A percentile compares a stretch with the other conserved stretches of the same genome.
Conservation (phyloP, 2,329 filamentous ascomycete genomes). For the Neofusicoccum sp. region DNA sequence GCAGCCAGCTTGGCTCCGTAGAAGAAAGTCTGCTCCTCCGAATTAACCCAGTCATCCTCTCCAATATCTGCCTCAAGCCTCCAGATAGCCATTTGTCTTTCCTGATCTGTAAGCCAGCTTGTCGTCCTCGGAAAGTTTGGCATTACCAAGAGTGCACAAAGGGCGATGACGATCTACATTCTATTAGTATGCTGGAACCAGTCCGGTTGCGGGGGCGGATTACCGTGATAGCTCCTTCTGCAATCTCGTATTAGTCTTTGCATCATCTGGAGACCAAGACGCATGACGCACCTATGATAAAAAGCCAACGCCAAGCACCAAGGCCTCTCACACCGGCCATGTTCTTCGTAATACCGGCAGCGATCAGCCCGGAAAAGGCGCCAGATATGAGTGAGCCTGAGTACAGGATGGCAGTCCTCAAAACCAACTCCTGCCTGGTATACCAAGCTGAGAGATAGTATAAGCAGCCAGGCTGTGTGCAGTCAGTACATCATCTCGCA, state of each 20-base stretch:
- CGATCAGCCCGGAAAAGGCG: constrained; percentile 56
- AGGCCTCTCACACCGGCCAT: constrained; percentile 31
- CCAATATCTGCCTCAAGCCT: constrained; percentile 34
- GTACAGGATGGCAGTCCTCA: constrained; percentile 54
- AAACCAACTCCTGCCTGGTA: constrained; percentile 51
- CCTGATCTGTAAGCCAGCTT: neutral
- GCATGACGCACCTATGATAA: neutral
- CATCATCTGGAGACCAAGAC: neutral
- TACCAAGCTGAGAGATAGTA: constrained; percentile 55
- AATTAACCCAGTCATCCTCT: constrained; percentile 30
- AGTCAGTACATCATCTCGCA: constrained; percentile 26
- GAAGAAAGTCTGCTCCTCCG: constrained; percentile 31
- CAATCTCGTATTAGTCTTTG: neutral
- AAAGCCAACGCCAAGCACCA: constrained; percentile 38
- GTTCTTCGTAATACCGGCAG: constrained; percentile 49
- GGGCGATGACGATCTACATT: neutral
- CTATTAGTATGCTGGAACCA: neutral
- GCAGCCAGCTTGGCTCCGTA: constrained; percentile 32
- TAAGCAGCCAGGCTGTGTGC: constrained; percentile 39
- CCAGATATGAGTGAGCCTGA: constrained; percentile 50
- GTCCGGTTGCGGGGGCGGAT: neutral
- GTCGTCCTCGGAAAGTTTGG: constrained; percentile 9
- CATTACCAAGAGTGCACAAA: neutral
- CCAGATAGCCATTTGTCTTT: constrained; percentile 21
- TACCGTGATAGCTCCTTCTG: constrained; percentile 6